Conservation (phyloP, 169 alveolate genomes). For the Besnoitia besnoiti region DNA sequence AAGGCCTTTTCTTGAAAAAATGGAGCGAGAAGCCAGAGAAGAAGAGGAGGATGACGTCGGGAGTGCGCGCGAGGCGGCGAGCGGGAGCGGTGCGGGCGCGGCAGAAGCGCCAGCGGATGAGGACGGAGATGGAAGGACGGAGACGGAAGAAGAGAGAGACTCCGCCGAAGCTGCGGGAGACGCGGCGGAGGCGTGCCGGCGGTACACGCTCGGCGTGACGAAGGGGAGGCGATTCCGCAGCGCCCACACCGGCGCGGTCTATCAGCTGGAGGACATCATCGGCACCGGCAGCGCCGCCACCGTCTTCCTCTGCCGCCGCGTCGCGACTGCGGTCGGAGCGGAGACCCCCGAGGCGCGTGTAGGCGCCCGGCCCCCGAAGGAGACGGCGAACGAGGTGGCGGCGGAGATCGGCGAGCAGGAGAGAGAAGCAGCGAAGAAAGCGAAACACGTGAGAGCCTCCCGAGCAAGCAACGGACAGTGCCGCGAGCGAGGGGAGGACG, state of each 20-base stretch:
- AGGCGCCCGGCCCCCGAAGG: background rate
- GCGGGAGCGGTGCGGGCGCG: background rate
- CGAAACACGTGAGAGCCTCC: background rate
- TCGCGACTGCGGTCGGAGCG: background rate
- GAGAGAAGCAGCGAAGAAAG: background rate
- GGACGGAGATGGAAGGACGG: background rate
- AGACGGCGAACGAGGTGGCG: background rate
- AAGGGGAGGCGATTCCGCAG: background rate
- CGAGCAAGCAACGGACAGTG: background rate
- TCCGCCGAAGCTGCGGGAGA: background rate
- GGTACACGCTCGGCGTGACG: background rate
- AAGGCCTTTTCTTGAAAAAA: no score
- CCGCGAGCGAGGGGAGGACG: background rate
- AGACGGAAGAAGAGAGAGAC: background rate
- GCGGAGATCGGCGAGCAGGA: background rate
- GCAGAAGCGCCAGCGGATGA: background rate
- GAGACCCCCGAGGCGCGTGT: background rate
- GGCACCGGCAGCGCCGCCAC: conserved; percentile 41
- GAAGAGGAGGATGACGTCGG: background rate
- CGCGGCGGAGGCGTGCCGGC: background rate
- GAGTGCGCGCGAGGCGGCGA: background rate
- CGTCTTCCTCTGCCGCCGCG: background rate
- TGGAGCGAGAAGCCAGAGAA: background rate
- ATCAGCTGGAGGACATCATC: background rate
- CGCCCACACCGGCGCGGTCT: background rate